Percentiles rank a stretch among this genome's conserved stretches.
phyloP scores from a whole-genome alignment of 345 rosid species.

The Salix arbutifolia region DNA sequence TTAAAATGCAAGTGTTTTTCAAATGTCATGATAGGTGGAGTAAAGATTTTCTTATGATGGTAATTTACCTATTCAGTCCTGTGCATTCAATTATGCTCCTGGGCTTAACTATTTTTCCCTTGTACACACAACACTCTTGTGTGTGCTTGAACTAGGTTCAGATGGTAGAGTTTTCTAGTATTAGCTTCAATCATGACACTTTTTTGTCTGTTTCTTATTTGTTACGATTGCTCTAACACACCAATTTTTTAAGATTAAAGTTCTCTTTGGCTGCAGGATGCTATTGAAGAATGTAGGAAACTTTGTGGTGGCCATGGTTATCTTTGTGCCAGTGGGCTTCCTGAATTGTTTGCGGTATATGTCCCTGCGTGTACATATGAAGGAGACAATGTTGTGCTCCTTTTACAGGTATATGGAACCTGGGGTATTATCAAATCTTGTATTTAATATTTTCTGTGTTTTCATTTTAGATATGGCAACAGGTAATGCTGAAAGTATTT shows the following conservation, averaged over 20 bases:
- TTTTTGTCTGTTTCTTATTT: background rate
- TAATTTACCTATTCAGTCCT: background rate
- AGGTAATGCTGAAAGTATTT: background rate
- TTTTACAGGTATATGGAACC: slow-evolving; percentile 58
- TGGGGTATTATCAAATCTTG: background rate
- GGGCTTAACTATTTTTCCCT: background rate
- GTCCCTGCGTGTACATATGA: slow-evolving; percentile 95
- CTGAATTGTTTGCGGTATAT: slow-evolving; percentile 93
- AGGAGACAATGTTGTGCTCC: slow-evolving; percentile 94
- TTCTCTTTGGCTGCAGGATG: slow-evolving; percentile 57
- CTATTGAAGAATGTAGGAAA: slow-evolving; percentile 95
- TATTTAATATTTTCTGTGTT: background rate
- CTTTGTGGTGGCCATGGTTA: slow-evolving; percentile 99
- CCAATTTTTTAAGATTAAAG: background rate
- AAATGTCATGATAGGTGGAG: background rate
- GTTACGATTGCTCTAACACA: background rate
- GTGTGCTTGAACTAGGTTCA: background rate
- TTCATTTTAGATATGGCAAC: background rate
- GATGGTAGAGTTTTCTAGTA: background rate
- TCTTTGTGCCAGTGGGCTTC: slow-evolving; percentile 90
- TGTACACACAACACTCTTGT: background rate
- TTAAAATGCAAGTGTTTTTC: background rate
- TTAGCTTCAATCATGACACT: background rate
- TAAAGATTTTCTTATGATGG: background rate
- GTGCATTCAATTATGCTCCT: background rate